These are phyloP conservation scores for Casuarina cunninghamiana DNA, from an alignment of 306 rosid genomes.

Conservation along the genomic window DNA sequence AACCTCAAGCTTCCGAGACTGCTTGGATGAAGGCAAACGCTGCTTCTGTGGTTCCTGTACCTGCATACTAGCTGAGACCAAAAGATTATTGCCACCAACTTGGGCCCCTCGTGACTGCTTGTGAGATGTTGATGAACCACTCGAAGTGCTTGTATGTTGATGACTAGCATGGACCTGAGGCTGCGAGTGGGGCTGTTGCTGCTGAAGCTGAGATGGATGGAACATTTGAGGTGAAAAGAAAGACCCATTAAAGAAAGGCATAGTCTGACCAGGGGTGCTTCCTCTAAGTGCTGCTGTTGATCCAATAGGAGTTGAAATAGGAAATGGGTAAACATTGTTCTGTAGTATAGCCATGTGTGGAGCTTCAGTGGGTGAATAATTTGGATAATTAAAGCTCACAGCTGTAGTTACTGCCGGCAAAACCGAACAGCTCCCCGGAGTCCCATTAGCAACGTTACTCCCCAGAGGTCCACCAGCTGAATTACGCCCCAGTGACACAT, in stretches of 20 bases:
- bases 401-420: conserved; percentile 44
- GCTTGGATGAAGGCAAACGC: conserved; percentile 34
- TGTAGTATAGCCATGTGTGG: conserved; percentile 52
- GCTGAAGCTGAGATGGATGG: conserved; percentile 61
- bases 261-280: conserved; percentile 44
- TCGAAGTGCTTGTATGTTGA: conserved; percentile 36
- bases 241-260: conserved; percentile 48
- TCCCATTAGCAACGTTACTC: conserved; percentile 38
- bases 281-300: conserved; percentile 44
- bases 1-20: conserved; percentile 40
- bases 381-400: conserved; percentile 45
- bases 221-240: conserved; percentile 52
- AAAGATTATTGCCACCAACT: conserved; percentile 36
- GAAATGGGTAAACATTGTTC: conserved; percentile 54
- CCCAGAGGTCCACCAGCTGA: conserved; percentile 40
- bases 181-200: conserved; percentile 47
- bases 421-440: conserved; percentile 43
- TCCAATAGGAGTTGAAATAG: conserved; percentile 55
- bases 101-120: conserved; percentile 48
- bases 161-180: conserved; percentile 41
- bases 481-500: conserved; percentile 36
- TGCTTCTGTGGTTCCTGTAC: conserved; percentile 51
- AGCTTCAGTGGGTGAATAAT: conserved; percentile 42
- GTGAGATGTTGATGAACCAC: conserved; percentile 43
- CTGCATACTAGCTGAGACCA: conserved; percentile 41